phyloP scores from a whole-genome alignment of 2,329 filamentous ascomycete species.

The Colletotrichum noveboracense region DNA sequence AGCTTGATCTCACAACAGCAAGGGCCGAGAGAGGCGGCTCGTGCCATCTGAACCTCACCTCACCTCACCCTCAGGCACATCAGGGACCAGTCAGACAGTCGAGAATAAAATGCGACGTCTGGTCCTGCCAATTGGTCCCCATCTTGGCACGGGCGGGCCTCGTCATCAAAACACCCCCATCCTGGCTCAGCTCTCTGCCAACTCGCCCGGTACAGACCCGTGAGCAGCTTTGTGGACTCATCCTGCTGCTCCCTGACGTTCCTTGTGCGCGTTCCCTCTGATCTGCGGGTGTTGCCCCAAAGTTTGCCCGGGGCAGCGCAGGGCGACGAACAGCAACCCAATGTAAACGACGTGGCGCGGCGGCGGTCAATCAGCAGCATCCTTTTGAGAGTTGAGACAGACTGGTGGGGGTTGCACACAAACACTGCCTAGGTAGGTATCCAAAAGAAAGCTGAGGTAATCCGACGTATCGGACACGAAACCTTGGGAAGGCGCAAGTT shows the following conservation, averaged over 20 bases:
- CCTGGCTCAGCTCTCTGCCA: conserved; percentile 1
- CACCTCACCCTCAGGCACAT: not conserved
- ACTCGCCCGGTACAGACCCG: not conserved
- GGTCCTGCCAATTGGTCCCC: not conserved
- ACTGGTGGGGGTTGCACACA: not conserved
- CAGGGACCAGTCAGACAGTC: not conserved
- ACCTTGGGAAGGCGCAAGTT: not conserved
- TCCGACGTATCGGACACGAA: not conserved
- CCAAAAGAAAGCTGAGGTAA: not conserved
- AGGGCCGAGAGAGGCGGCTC: conserved; percentile 16
- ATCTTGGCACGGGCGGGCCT: conserved; percentile 14
- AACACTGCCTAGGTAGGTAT: not conserved
- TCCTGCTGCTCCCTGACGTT: not conserved
- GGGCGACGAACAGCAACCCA: not conserved
- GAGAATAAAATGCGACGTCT: not conserved
- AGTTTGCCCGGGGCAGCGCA: not conserved
- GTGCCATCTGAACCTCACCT: conserved; percentile 19
- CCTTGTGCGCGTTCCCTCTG: not conserved
- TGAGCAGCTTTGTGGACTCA: not conserved
- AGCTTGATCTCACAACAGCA: not conserved
- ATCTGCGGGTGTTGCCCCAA: not conserved
- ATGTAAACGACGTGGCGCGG: not conserved
- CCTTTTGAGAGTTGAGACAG: not conserved
- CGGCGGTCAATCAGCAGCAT: not conserved
- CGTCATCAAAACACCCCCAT: conserved; percentile 17